phyloP scores from a whole-genome alignment of 164 flowering plant genomes.

The Macadamia tetraphylla region DNA sequence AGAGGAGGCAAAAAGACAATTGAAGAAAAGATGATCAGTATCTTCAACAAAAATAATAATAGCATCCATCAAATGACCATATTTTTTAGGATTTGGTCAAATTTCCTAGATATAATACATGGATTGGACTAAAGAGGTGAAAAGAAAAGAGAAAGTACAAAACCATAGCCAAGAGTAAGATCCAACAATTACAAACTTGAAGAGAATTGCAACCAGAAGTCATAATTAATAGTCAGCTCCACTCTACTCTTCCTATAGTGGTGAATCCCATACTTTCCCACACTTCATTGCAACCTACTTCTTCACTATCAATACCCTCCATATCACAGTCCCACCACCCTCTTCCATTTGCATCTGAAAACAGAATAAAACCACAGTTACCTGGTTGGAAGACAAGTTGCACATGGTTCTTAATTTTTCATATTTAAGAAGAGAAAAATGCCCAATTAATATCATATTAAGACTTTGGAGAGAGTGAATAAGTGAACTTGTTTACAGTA shows the following conservation, averaged over 20 bases:
- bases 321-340: conserved; percentile 87
- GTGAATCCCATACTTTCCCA: conserved; percentile 91
- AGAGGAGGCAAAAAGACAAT: no score
- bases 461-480: no score
- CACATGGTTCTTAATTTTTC: not conserved
- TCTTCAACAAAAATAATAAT: no score
- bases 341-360: conserved; percentile 79
- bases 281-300: conserved; percentile 58
- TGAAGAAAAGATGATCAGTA: no score
- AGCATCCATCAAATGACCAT: not conserved
- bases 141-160: no score
- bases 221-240: conserved; percentile 41
- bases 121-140: no score
- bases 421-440: not conserved
- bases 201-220: not conserved
- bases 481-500: not conserved
- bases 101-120: no score
- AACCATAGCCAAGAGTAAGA: not conserved
- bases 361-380: not conserved
- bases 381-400: no score
- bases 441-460: not conserved
- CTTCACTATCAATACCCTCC: conserved; percentile 84
- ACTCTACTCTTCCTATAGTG: conserved; percentile 75
- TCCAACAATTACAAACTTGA: not conserved
- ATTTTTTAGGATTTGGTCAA: not conserved